phyloP scores from a whole-genome alignment of 2,329 filamentous ascomycete species.

The Claviceps africana region DNA sequence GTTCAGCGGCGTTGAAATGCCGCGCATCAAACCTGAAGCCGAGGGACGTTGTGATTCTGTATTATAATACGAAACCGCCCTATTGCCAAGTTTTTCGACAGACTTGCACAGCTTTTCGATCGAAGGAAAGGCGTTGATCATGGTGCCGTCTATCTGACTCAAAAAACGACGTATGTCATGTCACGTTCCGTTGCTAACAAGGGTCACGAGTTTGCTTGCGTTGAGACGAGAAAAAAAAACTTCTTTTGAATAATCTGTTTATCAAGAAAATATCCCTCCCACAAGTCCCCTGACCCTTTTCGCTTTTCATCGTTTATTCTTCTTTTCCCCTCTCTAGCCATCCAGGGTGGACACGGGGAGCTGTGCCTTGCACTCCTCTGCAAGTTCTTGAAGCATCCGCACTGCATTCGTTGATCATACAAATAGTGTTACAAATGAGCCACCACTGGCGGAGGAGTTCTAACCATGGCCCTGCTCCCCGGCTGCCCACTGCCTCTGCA shows the following conservation, averaged over 20 bases:
- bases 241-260: neutral
- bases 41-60: neutral
- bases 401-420: constrained; percentile 17
- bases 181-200: neutral
- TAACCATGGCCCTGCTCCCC: neutral
- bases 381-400: neutral
- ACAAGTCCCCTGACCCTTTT: no score
- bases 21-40: neutral
- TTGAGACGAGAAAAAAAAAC: neutral
- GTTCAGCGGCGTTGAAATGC: neutral
- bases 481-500: neutral
- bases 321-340: neutral
- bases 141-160: constrained; percentile 59
- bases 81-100: constrained; percentile 52
- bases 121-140: constrained; percentile 53
- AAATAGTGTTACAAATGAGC: constrained; percentile 16
- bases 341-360: neutral
- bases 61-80: neutral
- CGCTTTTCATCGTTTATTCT: neutral
- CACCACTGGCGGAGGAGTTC: no score
- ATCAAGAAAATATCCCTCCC: neutral
- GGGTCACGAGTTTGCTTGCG: no score
- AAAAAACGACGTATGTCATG: constrained; percentile 54
- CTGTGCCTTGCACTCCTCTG: neutral
- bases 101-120: constrained; percentile 54